Evolutionary conservation across 768 basidiomycete genomes (phyloP), one percentile per base, ranked within the genome.

Genomic region (Piloderma croceum): DNA sequence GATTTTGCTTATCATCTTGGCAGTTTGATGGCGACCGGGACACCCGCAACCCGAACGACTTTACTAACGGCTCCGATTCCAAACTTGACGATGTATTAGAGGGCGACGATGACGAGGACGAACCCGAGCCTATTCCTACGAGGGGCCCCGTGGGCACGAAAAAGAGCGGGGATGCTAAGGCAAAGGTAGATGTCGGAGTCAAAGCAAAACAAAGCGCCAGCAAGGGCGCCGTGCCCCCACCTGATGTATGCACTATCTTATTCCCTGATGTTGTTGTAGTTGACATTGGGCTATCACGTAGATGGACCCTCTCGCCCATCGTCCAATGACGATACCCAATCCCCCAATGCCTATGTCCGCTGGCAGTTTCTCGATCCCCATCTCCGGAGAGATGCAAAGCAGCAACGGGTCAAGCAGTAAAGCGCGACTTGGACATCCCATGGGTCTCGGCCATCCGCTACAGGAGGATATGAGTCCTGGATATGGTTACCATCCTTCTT

Each of bases 1-100:
- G 20, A 40, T 37, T 41, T 34, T n/a, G 38, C 24, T 31, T 35
- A 17, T 4, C 22, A 24, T 34, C 31, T 22, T 24, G 2, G 18
- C 35, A 76, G 74, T 75, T 73, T 36, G 69, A 71, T 24, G 74
- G 74, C 23, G 74, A 76, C 39, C 62, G 65, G 43, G 76, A 77
- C 45, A 59, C 64, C 1, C 68, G 68, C 42, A 64, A 67, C 1
- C 74, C 74, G 0, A 53, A 60, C n/a, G 74, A 76, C 54, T 76
- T 76, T 46, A 59, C 52, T 3, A 67, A 61, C 50, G 67, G 61
- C n/a, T 38, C 51, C 1, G n/a, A n/a, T n/a, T 27, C 11, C 42
- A 63, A 60, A 32, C 45, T 42, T 34, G 56, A 51, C 24, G 53
- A 56, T 18, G 32, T 31, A 18, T 43, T 41, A 19, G 61, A 49